Base-by-base conservation (phyloP, 2,329 filamentous ascomycete genomes). In the Clarireedia paspali region DNA sequence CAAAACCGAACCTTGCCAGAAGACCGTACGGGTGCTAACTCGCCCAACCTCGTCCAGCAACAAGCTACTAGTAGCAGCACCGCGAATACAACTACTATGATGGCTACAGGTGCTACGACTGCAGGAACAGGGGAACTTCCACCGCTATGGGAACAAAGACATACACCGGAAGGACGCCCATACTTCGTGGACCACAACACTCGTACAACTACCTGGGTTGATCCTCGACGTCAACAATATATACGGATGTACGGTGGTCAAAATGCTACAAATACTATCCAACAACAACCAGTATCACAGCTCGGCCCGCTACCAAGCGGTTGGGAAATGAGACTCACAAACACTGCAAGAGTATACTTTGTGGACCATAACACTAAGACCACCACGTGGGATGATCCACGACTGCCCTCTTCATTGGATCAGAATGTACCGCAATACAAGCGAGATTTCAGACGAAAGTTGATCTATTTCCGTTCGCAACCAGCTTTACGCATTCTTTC, bases 291-390 rank as follows among this genome's bases (percentile, higher is more conserved):
- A 0, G 94, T 99, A 2, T 97, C 94, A 2, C 94, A 99, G 71
- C 81, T 99, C 47, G 94, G 94, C 4, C 94, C 94, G 26, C 74
- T 99, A 48, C 94, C 94, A 3, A 97, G 94, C 67, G 94, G 94
- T 2, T 99, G 94, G 94, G 94, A 99, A 78, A 99, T 99, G 94
- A 89, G 94, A 59, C 84, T 99, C 51, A 99, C 94, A 53, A 97
- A 99, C 72, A 99, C 94, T 14, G 94, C 94, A 27, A 83, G 94
- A 58, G 94, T 99, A 15, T 99, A 99, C 74, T 99, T 99, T 72
- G 94, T 99, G 46, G 94, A 99, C 68, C 94, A 99, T 75, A 99
- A 99, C 75, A 99, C 94, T 46, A 99, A 99, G 78, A 99, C 94
- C 0, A 99, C 94, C 3, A 99, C 94, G 1, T 99, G 94, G 94